Evolutionary conservation across 495 filamentous ascomycete genomes (phyloP).

Genomic region (Massariosphaeria phaeospora): DNA sequence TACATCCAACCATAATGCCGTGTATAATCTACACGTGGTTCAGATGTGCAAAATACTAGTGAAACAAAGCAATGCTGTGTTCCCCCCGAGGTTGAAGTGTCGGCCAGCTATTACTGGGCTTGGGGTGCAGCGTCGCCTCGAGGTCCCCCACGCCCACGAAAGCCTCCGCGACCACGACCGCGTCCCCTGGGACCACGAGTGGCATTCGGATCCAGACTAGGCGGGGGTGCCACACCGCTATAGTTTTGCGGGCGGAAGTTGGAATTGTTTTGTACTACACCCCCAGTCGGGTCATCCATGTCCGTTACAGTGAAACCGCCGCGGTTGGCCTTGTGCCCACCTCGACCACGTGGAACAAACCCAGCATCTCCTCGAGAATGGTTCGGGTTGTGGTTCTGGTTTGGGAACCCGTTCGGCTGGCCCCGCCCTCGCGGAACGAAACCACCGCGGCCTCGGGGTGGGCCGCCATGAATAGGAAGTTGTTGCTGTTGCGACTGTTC

Average conservation of each 20-base stretch:
- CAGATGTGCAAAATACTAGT: no score
- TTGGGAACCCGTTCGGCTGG: constrained; percentile 5
- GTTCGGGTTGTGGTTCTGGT: constrained; percentile 15
- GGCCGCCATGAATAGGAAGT: constrained; percentile 27
- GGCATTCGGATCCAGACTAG: constrained; percentile 59
- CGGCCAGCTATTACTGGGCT: no score
- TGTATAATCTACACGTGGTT: no score
- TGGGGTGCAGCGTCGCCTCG: constrained; percentile 22
- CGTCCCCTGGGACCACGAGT: constrained; percentile 46
- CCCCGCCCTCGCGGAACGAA: constrained; percentile 38
- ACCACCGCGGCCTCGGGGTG: constrained; percentile 21
- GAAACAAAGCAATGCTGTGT: no score
- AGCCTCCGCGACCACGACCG: constrained; percentile 32
- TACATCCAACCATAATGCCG: no score
- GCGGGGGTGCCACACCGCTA: constrained; percentile 72
- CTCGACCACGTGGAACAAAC: constrained; percentile 30
- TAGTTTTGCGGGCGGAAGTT: constrained; percentile 59
- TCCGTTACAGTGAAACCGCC: constrained; percentile 54
- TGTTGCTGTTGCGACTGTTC: constrained; percentile 32
- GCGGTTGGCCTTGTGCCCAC: constrained; percentile 38
- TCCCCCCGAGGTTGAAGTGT: no score
- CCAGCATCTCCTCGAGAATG: constrained; percentile 1
- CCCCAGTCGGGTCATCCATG: constrained; percentile 46
- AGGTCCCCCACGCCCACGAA: constrained; percentile 20
- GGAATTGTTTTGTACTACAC: constrained; percentile 50